A percentile compares a stretch with the other conserved stretches of the same genome.
Evolutionary conservation across 495 filamentous ascomycete genomes (phyloP).

Genomic region (Entonaema liquescens): DNA sequence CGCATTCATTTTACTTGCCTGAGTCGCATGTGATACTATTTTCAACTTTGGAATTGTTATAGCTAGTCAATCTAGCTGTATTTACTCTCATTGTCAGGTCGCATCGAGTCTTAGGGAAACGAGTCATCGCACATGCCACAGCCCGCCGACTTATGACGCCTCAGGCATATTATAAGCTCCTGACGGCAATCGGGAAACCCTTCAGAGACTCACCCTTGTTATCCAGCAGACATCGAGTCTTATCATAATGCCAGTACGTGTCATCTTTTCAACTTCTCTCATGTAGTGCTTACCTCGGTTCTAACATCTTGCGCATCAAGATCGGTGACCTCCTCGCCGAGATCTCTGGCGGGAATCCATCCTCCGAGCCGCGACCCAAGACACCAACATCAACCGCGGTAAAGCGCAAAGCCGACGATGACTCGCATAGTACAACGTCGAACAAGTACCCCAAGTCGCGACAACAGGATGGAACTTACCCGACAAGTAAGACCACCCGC

Average conservation of each 20-base stretch:
- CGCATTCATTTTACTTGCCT: constrained; percentile 25
- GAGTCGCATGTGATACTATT: background rate
- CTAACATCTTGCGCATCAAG: constrained; percentile 46
- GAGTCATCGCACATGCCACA: constrained; percentile 40
- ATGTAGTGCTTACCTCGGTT: constrained; percentile 1
- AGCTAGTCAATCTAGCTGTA: constrained; percentile 9
- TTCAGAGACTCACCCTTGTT: constrained; percentile 9
- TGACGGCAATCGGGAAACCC: constrained; percentile 37
- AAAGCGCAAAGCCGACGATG: constrained; percentile 64
- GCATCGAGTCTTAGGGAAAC: constrained; percentile 22
- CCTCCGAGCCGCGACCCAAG: constrained; percentile 44
- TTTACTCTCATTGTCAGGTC: constrained; percentile 26
- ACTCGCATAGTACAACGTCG: constrained; percentile 42
- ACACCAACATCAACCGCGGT: constrained; percentile 40
- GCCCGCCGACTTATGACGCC: constrained; percentile 40
- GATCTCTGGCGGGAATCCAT: constrained; percentile 59
- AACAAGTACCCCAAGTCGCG: constrained; percentile 41
- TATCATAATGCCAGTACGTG: constrained; percentile 44
- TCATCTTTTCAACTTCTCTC: constrained; percentile 22
- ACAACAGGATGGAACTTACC: constrained; percentile 41
- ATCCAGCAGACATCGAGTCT: constrained; percentile 25
- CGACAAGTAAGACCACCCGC: constrained; percentile 40
- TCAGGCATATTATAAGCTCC: constrained; percentile 33
- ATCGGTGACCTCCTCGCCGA: constrained; percentile 64
- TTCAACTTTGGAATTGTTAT: background rate